Conservation (phyloP, 2,329 filamentous ascomycete genomes). For the Apiospora aurea region DNA sequence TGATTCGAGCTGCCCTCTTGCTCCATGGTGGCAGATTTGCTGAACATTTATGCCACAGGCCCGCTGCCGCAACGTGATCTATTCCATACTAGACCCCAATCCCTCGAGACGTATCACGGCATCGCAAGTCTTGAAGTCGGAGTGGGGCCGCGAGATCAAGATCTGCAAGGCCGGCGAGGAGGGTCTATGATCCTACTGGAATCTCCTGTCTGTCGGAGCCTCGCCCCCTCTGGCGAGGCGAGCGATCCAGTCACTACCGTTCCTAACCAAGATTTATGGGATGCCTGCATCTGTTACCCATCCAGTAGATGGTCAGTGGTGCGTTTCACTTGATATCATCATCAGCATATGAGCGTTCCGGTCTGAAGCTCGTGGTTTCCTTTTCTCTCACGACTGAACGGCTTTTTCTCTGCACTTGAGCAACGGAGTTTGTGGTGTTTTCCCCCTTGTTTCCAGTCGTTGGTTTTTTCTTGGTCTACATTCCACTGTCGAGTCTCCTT, state of each 20-base stretch:
- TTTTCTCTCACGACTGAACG: constrained; percentile 26
- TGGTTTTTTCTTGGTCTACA: constrained; percentile 25
- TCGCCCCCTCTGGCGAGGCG: not conserved
- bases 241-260: constrained; percentile 22
- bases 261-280: not conserved
- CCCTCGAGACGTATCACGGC: constrained; percentile 91
- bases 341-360: constrained; percentile 21
- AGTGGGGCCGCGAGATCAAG: constrained; percentile 98
- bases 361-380: constrained; percentile 22
- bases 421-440: constrained; percentile 29
- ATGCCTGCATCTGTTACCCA: constrained; percentile 21
- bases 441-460: constrained; percentile 24
- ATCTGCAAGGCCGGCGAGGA: constrained; percentile 96
- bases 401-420: constrained; percentile 28
- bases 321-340: constrained; percentile 9
- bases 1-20: constrained; percentile 24
- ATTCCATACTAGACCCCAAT: constrained; percentile 96
- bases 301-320: constrained; percentile 25
- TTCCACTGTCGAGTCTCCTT: constrained; percentile 26
- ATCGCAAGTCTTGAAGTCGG: constrained; percentile 95
- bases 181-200: constrained; percentile 70
- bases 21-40: constrained; percentile 33
- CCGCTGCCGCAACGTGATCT: constrained; percentile 97
- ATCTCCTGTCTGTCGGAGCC: not conserved
- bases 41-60: constrained; percentile 63